Conservation (phyloP, 2,329 filamentous ascomycete species). For the Scytalidium sp. region DNA sequence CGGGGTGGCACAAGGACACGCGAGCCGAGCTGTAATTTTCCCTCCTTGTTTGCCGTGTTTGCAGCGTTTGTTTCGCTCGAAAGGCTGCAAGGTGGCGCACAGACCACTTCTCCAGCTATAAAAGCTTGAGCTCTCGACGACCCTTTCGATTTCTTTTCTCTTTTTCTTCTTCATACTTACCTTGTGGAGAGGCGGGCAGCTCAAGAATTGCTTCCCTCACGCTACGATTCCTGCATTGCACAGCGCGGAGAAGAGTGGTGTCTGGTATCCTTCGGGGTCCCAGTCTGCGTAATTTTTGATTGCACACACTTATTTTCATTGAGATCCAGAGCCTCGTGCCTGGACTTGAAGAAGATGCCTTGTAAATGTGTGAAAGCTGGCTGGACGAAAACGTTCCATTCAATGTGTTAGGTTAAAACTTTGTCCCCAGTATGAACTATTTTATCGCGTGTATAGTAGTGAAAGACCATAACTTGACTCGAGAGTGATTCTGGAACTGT, state of each 20-base stretch:
- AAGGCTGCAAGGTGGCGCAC: neutral
- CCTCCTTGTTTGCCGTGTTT: neutral
- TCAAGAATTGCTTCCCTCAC: conserved; percentile 26
- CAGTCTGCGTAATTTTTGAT: conserved; percentile 34
- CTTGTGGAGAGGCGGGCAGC: conserved; percentile 24
- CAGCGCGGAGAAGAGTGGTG: conserved; percentile 46
- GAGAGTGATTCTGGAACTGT: neutral
- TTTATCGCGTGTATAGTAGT: too few species aligned
- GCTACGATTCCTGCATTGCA: conserved; percentile 53
- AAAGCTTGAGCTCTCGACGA: conserved; percentile 5
- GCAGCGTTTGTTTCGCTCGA: neutral
- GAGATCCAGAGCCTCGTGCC: conserved; percentile 25
- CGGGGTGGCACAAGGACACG: neutral
- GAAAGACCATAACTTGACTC: too few species aligned
- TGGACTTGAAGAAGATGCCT: conserved; percentile 33
- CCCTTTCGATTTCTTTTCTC: conserved; percentile 7
- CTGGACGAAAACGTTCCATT: neutral
- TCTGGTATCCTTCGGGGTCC: conserved; percentile 31
- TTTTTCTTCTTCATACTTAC: conserved; percentile 34
- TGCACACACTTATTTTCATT: conserved; percentile 34
- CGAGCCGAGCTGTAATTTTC: too few species aligned
- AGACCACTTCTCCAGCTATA: conserved; percentile 5
- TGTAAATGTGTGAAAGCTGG: neutral
- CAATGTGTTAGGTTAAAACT: neutral
- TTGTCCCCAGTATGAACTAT: too few species aligned